Evolutionary conservation across 129 eudicot species (phyloP).

Genomic region (Kitagawia praeruptora): DNA sequence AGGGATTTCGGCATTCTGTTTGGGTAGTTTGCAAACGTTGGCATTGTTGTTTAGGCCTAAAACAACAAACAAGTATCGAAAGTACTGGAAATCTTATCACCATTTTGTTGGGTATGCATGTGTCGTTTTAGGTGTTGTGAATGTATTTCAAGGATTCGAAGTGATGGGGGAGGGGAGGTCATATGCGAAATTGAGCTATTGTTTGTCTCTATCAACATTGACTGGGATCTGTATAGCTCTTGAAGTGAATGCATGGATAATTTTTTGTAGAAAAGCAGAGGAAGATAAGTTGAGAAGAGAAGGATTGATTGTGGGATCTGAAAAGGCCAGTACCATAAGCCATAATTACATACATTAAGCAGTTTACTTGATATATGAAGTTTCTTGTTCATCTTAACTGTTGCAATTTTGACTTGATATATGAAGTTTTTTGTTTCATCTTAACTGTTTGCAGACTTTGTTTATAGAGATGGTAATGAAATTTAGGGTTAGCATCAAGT

Average conservation of each 20-base stretch:
- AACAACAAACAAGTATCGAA: constrained; percentile 73
- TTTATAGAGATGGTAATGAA: not conserved
- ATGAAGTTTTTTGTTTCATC: not conserved
- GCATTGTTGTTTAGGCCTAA: constrained; percentile 83
- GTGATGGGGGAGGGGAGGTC: constrained; percentile 72
- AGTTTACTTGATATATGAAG: not conserved
- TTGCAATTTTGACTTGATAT: not conserved
- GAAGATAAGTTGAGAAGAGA: constrained; percentile 85
- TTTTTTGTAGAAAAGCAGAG: constrained; percentile 72
- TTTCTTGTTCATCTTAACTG: not conserved
- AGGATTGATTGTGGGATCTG: constrained; percentile 42
- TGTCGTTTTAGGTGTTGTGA: constrained; percentile 76
- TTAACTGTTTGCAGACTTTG: not conserved
- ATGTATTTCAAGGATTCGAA: constrained; percentile 88
- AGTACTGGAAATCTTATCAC: constrained; percentile 97
- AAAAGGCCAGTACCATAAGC: constrained; percentile 37
- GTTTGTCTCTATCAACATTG: constrained; percentile 67
- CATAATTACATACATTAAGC: constrained; percentile 10
- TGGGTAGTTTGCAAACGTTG: constrained; percentile 75
- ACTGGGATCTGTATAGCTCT: constrained; percentile 66
- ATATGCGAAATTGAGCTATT: constrained; percentile 55
- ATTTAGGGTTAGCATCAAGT: no score
- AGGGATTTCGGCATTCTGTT: constrained; percentile 61
- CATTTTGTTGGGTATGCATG: constrained; percentile 97
- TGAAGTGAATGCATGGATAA: constrained; percentile 92